Evolutionary conservation across 345 rosid genomes (phyloP).

Genomic region (Erucastrum elatum): DNA sequence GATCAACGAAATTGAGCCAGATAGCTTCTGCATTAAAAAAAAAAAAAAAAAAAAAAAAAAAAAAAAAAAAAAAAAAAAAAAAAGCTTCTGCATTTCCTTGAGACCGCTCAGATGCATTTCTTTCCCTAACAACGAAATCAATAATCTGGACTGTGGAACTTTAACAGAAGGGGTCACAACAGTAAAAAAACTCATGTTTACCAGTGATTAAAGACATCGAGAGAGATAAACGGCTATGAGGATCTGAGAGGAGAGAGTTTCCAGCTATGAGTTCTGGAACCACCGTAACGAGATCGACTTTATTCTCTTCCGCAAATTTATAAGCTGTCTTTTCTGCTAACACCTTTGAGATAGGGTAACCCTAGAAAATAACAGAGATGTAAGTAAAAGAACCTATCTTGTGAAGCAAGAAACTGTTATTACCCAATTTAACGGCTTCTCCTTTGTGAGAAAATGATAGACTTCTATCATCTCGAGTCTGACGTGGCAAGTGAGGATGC

Average conservation of each 20-base stretch:
- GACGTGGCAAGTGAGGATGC: too few species aligned
- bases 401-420: neutral
- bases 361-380: conserved; percentile 50
- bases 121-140: conserved; percentile 53
- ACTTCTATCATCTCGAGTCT: too few species aligned
- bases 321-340: conserved; percentile 79
- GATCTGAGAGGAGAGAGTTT: conserved; percentile 55
- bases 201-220: conserved; percentile 66
- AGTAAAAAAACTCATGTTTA: conserved; percentile 14
- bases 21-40: too few species aligned
- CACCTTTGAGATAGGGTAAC: conserved; percentile 69
- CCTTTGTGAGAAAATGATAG: conserved; percentile 58
- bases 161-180: neutral
- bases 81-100: conserved; percentile 84
- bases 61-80: too few species aligned
- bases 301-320: conserved; percentile 65
- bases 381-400: conserved; percentile 14
- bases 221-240: conserved; percentile 65
- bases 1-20: conserved; percentile 73
- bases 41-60: too few species aligned
- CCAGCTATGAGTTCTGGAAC: conserved; percentile 73
- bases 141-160: neutral
- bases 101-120: conserved; percentile 54
- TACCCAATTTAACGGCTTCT: conserved; percentile 92
- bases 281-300: conserved; percentile 69